Evolutionary conservation across 108 stramenopile genomes (phyloP).

Genomic region (Skeletonema tropicum): DNA sequence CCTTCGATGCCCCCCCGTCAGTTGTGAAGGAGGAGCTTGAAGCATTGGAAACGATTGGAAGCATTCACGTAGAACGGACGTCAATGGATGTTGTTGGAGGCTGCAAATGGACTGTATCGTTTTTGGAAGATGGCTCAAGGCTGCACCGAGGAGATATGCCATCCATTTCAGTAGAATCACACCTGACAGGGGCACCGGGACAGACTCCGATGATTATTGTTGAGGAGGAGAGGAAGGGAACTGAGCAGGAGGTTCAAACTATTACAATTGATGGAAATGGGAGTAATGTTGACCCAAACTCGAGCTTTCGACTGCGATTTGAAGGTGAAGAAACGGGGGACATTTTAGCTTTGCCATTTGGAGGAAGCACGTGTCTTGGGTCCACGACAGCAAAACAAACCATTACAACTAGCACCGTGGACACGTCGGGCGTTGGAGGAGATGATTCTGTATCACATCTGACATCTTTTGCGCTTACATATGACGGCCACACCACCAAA

Average conservation of each 20-base stretch:
- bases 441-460: slow-evolving; percentile 69
- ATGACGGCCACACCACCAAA: slow-evolving; percentile 57
- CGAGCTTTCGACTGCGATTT: slow-evolving; percentile 44
- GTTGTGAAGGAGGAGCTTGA: slow-evolving; percentile 64
- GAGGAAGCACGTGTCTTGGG: slow-evolving; percentile 50
- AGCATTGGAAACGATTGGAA: slow-evolving; percentile 47
- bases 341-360: slow-evolving; percentile 42
- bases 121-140: slow-evolving; percentile 50
- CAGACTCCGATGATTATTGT: slow-evolving; percentile 56
- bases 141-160: slow-evolving; percentile 57
- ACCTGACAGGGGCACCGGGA: slow-evolving; percentile 45
- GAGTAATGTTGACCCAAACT: slow-evolving; percentile 40
- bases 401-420: slow-evolving; percentile 62
- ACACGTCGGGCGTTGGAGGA: slow-evolving; percentile 53
- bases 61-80: slow-evolving; percentile 41
- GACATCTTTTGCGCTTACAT: slow-evolving; percentile 52
- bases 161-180: slow-evolving; percentile 39
- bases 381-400: slow-evolving; percentile 56
- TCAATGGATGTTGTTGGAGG: slow-evolving; percentile 54
- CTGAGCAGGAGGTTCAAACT: slow-evolving; percentile 65
- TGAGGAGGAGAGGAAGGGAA: slow-evolving; percentile 65
- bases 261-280: slow-evolving; percentile 48
- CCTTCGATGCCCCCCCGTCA: slow-evolving; percentile 61
- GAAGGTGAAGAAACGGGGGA: slow-evolving; percentile 44
- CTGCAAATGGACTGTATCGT: slow-evolving; percentile 73